phyloP scores from a whole-genome alignment of 805 yeast species.

The Saccharomycopsis olivae region DNA sequence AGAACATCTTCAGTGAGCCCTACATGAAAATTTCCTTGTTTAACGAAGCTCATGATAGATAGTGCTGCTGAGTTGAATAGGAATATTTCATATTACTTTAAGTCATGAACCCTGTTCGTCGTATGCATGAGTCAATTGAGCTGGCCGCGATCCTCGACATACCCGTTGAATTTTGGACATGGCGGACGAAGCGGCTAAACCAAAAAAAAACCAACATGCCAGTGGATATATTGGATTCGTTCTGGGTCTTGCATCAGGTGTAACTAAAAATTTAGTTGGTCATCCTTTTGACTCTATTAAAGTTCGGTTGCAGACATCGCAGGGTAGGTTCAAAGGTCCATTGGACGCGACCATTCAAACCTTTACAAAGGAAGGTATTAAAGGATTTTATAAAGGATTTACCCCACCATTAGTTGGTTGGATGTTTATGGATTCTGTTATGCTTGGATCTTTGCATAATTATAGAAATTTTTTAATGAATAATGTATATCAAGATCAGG shows the following conservation, averaged over 20 bases:
- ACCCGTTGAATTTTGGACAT: no score
- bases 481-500: constrained; percentile 45
- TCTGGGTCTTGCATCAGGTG: constrained; percentile 84
- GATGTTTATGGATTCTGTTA: constrained; percentile 87
- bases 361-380: constrained; percentile 57
- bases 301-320: constrained; percentile 72
- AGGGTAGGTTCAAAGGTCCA: constrained; percentile 68
- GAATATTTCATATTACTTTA: no score
- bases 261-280: constrained; percentile 81
- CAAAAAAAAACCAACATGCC: constrained; percentile 6
- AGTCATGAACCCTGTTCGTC: no score
- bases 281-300: constrained; percentile 91
- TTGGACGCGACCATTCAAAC: constrained; percentile 72
- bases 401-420: constrained; percentile 91
- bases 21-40: no score
- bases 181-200: not conserved
- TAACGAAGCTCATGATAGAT: no score
- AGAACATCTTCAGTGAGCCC: no score
- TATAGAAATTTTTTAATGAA: constrained; percentile 62
- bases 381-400: constrained; percentile 81
- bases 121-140: no score
- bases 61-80: no score
- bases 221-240: constrained; percentile 57
- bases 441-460: constrained; percentile 77
- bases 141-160: no score